Evolutionary conservation across 2,329 filamentous ascomycete species (phyloP), one percentile per base, ranked within the genome.

Genomic region (Paraphoma sp.): DNA sequence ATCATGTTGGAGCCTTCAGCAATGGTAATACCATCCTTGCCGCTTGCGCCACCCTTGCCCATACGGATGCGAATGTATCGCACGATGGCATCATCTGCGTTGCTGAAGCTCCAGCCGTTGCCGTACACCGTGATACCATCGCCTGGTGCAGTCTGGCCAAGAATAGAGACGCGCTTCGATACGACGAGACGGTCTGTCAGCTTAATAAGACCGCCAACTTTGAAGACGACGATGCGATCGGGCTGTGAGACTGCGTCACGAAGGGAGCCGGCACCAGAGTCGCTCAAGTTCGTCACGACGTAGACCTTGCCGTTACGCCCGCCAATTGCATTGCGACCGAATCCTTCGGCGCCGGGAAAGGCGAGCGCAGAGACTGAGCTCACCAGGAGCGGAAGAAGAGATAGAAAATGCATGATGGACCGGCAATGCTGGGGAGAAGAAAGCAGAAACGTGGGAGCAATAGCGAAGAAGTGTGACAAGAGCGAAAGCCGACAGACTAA

Each of bases 11-110:
- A 71, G 7, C 82, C 83, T 8, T 83, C 78, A 5, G 83, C 83
- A 53, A 86, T 84, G 16, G 78, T 81, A 42, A 85, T 77, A 2
- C 77, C 84, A 56, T 85, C 83, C 64, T 86, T 86, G 7, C 83
- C 83, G 2, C 78, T 79, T n/a, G 73, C 74, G 4, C 83, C 83
- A 6, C 76, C 71, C 47, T 78, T 81, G 33, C 83, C 83, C 82
- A 84, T 84, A 28, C 83, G 80, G 51, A 86, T 80, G 16, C 83
- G 79, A 17, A 86, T 78, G 66, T 86, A 84, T n/a, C 84, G 79
- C 31, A 84, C 79, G 56, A 86, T 84, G 29, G 80, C 76, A 42
- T 85, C 79, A 64, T 85, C 73, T 7, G 82, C 81, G 44, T 83
- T 82, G 4, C 80, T 83, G 60, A 81, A 84, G 2, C 80, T 83